Conservation (phyloP, 1,284 basidiomycete species). For the Heliocybe sulcata region DNA sequence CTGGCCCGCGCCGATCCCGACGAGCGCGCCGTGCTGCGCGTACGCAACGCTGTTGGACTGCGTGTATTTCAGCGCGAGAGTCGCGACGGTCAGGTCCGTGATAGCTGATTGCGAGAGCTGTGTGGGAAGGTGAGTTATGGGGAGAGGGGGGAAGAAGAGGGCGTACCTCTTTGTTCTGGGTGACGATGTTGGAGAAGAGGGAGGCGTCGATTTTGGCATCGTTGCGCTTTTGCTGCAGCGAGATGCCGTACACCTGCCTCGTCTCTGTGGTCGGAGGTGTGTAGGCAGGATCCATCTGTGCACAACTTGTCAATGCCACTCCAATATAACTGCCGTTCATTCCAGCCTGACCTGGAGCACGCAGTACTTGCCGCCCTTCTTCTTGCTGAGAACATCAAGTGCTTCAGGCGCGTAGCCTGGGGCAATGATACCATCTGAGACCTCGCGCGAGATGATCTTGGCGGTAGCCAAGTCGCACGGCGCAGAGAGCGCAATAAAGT, state of each 20-base stretch:
- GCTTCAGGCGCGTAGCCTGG: conserved; percentile 89
- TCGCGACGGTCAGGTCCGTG: conserved; percentile 89
- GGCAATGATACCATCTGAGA: conserved; percentile 97
- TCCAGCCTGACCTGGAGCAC: conserved; percentile 80
- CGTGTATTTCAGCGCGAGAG: conserved; percentile 96
- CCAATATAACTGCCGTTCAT: too few species aligned
- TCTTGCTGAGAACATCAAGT: conserved; percentile 88
- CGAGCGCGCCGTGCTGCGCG: conserved; percentile 87
- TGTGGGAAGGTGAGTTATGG: not conserved
- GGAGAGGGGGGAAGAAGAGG: not conserved
- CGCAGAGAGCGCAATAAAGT: conserved; percentile 95
- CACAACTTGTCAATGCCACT: not conserved
- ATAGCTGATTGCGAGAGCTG: conserved; percentile 71
- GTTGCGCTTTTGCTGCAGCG: conserved; percentile 89
- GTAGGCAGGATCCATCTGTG: conserved; percentile 81
- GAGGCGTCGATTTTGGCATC: conserved; percentile 81
- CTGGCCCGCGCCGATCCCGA: conserved; percentile 96
- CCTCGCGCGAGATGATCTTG: conserved; percentile 94
- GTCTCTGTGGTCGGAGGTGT: conserved; percentile 79
- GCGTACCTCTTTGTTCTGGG: conserved; percentile 76
- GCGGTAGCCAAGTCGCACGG: conserved; percentile 93
- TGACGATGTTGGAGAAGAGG: conserved; percentile 87
- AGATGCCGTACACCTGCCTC: conserved; percentile 92
- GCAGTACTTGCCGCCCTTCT: conserved; percentile 99
- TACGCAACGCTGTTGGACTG: conserved; percentile 99